Base-by-base conservation (phyloP, 768 basidiomycete species). In the Boletus vinaceobasis region DNA sequence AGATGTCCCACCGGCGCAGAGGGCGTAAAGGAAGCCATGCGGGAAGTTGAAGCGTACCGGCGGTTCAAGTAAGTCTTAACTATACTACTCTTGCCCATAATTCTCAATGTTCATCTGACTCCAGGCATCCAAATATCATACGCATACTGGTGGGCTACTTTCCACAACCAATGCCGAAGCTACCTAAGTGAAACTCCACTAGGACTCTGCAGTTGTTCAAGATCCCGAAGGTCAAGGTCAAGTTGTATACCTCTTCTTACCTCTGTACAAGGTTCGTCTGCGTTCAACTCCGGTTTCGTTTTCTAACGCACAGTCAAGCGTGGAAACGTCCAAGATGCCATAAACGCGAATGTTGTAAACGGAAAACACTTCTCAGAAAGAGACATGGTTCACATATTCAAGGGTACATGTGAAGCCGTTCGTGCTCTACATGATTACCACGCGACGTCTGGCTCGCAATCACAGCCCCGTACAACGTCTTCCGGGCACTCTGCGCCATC, bases 191-290 rank as follows among this genome's bases (percentile, higher is more conserved):
- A 35, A 60, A 61, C 42, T 44, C 36, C 33, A 27, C 27, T 44
- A 92, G 90, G 94, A 98, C 66, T 95, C 94, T 14, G 92, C 94
- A 1, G 92, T 96, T 5, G 87, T 95, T 1, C 93, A 97, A 71
- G 94, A 98, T 65, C 87, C 90, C 33, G 87, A 89, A 55, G 94
- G 92, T 14, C 93, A 94, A 45, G 93, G 93, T 11, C 89, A 96
- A 71, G 89, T 98, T 53, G 93, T 97, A 31, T 98, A 97, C 70
- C 85, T 98, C 50, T 98, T 99, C 78, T 77, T 98, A 6, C 97
- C 97, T 0, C 77, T 93, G 33, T 98, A 94, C 76, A 88, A 91
- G 78, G 91, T 88, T 43, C 36, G 74, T 64, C n/a, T 42, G 23
- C 45, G 31, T 38, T 27, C 29, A 13, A 33, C 19, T 6, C 15